Evolutionary conservation across 2,329 filamentous ascomycete genomes (phyloP).

Genomic region (Monosporascus cannonballus): DNA sequence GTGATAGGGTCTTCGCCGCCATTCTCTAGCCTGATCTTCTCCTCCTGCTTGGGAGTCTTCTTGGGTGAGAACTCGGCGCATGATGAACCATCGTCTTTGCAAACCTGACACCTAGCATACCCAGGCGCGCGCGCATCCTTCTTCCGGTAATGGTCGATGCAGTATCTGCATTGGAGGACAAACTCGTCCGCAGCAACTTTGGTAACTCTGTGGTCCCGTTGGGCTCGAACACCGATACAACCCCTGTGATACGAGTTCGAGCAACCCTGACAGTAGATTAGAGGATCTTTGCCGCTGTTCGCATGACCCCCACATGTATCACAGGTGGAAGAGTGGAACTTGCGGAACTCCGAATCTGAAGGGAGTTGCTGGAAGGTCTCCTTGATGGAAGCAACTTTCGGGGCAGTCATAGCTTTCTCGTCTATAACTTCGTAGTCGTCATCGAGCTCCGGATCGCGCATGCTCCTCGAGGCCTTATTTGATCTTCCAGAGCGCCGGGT

Average conservation of each 20-base stretch:
- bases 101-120: constrained; percentile 66
- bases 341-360: constrained; percentile 59
- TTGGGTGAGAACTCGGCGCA: constrained; percentile 69
- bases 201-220: constrained; percentile 81
- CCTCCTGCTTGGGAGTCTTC: constrained; percentile 73
- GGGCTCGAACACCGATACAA: constrained; percentile 69
- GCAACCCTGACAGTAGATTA: constrained; percentile 90
- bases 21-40: constrained; percentile 75
- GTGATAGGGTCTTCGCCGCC: constrained; percentile 71
- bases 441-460: constrained; percentile 50
- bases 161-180: constrained; percentile 84
- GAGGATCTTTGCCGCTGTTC: constrained; percentile 53
- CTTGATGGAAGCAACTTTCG: constrained; percentile 58
- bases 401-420: constrained; percentile 34
- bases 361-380: constrained; percentile 66
- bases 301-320: constrained; percentile 60
- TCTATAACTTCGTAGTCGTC: constrained; percentile 52
- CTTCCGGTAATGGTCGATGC: constrained; percentile 61
- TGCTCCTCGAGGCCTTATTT: constrained; percentile 35
- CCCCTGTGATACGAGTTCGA: constrained; percentile 74
- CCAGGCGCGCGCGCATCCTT: constrained; percentile 67
- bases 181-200: constrained; percentile 74
- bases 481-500: constrained; percentile 43
- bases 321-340: constrained; percentile 64
- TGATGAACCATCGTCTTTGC: constrained; percentile 57